A percentile compares a stretch with the other conserved stretches of the same genome.
Conservation (phyloP, 257 asterid species). For the Plantago elongata region DNA sequence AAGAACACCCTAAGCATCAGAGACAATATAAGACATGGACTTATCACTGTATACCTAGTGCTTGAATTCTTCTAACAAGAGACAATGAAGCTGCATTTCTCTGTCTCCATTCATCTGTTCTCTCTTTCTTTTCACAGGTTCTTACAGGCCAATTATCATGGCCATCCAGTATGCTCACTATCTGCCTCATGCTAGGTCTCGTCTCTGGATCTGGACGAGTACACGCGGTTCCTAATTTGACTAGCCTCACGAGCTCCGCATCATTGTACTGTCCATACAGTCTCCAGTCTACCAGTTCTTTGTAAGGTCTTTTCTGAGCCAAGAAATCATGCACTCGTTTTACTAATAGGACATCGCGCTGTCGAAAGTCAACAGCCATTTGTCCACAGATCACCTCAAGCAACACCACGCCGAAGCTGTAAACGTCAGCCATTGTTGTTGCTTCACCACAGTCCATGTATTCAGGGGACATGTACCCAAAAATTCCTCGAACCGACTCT, state of each 20-base stretch:
- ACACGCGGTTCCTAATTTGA: conserved; percentile 74
- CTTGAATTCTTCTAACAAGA: conserved; percentile 71
- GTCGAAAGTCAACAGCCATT: conserved; percentile 76
- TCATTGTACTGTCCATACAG: conserved; percentile 52
- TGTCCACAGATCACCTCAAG: conserved; percentile 78
- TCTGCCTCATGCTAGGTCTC: conserved; percentile 85
- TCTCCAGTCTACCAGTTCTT: conserved; percentile 62
- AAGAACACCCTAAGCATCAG: no score
- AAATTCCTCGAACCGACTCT: conserved; percentile 64
- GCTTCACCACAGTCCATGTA: conserved; percentile 76
- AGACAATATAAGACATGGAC: conserved; percentile 8
- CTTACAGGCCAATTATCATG: conserved; percentile 60
- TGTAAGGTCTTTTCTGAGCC: conserved; percentile 36
- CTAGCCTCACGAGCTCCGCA: conserved; percentile 56
- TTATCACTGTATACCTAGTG: conserved; percentile 80
- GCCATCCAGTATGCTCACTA: conserved; percentile 76
- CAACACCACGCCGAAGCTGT: conserved; percentile 82
- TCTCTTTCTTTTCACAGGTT: conserved; percentile 37
- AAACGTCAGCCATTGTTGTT: conserved; percentile 78
- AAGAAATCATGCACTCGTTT: conserved; percentile 49
- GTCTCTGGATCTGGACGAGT: conserved; percentile 53
- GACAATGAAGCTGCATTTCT: conserved; percentile 57
- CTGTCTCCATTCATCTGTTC: conserved; percentile 61
- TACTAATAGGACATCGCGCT: conserved; percentile 51
- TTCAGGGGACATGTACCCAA: conserved; percentile 85